Evolutionary conservation across 257 asterid genomes (phyloP).

Genomic region (Solanum megistacrolobum): DNA sequence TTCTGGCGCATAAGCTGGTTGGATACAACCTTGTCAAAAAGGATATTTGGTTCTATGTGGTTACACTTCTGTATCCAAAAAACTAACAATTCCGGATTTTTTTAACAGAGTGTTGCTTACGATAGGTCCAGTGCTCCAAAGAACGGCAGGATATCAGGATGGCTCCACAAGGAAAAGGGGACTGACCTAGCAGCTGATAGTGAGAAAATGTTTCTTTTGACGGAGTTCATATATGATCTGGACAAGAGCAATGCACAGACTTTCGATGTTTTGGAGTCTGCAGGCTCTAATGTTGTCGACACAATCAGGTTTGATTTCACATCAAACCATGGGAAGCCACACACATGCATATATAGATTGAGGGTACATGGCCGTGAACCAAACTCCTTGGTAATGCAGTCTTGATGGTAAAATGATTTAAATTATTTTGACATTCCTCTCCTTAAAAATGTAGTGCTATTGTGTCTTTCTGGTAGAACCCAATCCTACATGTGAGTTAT

Average conservation of each 20-base stretch:
- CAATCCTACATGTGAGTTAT: neutral
- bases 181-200: slow-evolving; percentile 13
- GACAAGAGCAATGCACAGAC: slow-evolving; percentile 72
- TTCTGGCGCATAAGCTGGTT: neutral
- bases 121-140: slow-evolving; percentile 96
- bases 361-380: slow-evolving; percentile 81
- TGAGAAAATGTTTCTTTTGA: slow-evolving; percentile 36
- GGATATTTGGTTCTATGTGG: neutral
- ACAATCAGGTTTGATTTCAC: slow-evolving; percentile 60
- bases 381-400: slow-evolving; percentile 20
- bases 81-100: neutral
- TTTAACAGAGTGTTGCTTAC: slow-evolving; percentile 74
- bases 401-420: neutral
- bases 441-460: neutral
- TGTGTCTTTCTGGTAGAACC: neutral
- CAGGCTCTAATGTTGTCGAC: slow-evolving; percentile 38
- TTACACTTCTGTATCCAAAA: neutral
- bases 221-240: slow-evolving; percentile 69
- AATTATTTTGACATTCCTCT: neutral
- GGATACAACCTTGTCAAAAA: neutral
- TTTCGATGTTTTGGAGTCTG: slow-evolving; percentile 41
- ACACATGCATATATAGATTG: slow-evolving; percentile 82
- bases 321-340: slow-evolving; percentile 77
- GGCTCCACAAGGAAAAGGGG: slow-evolving; percentile 36
- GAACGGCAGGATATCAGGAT: slow-evolving; percentile 76